Evolutionary conservation across 306 rosid genomes (phyloP).

Genomic region (Inga oerstediana): DNA sequence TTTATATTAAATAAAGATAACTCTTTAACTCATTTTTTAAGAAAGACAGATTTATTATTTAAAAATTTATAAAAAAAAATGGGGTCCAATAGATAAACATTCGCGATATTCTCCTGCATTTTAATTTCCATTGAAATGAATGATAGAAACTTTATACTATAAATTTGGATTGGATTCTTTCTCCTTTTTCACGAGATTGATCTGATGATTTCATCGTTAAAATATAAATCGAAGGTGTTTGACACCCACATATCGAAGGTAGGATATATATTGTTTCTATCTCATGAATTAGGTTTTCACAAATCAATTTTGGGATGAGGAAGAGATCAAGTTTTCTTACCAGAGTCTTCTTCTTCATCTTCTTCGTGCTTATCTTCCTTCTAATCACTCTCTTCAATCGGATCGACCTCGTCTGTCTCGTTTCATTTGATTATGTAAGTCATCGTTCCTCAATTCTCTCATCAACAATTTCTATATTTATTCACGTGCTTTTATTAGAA

Average conservation of each 20-base stretch:
- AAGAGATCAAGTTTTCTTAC: conserved; percentile 8
- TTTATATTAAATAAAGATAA: background rate
- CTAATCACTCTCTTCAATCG: conserved; percentile 7
- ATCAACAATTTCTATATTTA: too few relatives aligned
- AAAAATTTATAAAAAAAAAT: too few relatives aligned
- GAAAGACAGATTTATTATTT: too few relatives aligned
- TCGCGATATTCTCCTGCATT: too few relatives aligned
- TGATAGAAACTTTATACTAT: background rate
- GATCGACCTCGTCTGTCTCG: conserved; percentile 7
- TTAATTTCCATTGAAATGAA: too few relatives aligned
- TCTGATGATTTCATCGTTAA: background rate
- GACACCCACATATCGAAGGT: background rate
- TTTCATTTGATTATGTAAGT: background rate
- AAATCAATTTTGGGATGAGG: background rate
- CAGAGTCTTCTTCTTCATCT: background rate
- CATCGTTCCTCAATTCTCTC: background rate
- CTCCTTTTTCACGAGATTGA: background rate
- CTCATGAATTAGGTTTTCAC: background rate
- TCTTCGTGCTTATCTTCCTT: background rate
- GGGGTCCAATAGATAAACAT: too few relatives aligned
- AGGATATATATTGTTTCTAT: background rate
- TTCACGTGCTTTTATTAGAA: too few relatives aligned
- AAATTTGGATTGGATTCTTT: background rate
- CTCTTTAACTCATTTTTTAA: too few relatives aligned
- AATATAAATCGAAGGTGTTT: background rate